Evolutionary conservation across 177 flowering plant genomes (phyloP).

Genomic region (Tripterygium wilfordii): DNA sequence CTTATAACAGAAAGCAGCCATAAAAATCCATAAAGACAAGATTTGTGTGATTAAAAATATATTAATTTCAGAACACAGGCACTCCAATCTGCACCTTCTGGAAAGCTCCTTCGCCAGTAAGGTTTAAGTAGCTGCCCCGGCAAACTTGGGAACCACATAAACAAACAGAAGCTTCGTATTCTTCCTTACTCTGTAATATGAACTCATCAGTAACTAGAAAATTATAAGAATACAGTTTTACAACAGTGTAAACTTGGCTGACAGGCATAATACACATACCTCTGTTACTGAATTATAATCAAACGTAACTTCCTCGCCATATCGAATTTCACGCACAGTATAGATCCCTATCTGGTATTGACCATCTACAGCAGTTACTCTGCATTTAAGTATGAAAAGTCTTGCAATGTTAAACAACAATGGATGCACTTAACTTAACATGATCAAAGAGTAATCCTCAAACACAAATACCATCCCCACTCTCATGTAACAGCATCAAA

Average conservation of each 20-base stretch:
- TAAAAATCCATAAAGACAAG: no score
- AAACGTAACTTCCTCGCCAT: slow-evolving; percentile 96
- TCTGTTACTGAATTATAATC: slow-evolving; percentile 99
- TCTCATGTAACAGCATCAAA: no score
- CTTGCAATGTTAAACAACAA: no score
- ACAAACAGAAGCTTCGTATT: slow-evolving; percentile 97
- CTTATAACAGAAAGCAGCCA: no score
- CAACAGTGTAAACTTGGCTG: neutral
- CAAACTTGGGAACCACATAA: slow-evolving; percentile 97
- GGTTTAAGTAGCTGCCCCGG: slow-evolving; percentile 95
- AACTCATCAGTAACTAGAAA: slow-evolving; percentile 3
- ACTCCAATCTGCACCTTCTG: slow-evolving; percentile 51
- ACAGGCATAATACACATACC: slow-evolving; percentile 44
- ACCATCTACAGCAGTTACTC: slow-evolving; percentile 98
- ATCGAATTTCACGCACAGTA: slow-evolving; percentile 61
- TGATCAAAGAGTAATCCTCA: no score
- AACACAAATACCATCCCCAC: no score
- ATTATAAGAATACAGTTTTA: neutral
- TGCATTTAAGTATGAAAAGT: slow-evolving; percentile 32
- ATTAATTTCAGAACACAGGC: no score
- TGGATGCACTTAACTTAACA: no score
- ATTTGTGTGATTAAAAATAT: no score
- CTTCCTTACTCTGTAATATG: slow-evolving; percentile 93
- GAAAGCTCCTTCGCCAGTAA: slow-evolving; percentile 95
- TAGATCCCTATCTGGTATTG: slow-evolving; percentile 99